phyloP scores from a whole-genome alignment of 345 rosid genomes.

The Eucalyptus brandiana region DNA sequence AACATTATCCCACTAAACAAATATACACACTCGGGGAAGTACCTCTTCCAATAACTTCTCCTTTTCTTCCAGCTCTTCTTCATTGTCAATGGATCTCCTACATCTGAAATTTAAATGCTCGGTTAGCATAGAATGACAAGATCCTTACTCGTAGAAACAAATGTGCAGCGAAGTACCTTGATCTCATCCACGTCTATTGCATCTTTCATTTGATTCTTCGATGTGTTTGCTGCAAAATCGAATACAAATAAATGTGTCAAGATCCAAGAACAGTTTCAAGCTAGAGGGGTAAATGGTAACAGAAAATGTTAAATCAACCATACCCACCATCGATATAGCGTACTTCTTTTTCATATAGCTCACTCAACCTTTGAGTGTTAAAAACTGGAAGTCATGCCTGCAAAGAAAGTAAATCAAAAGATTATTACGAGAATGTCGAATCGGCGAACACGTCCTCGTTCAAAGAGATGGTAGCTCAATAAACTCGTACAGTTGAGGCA shows the following conservation, averaged over 20 bases:
- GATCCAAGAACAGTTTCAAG: background rate
- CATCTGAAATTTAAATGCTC: constrained; percentile 24
- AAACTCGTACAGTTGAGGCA: constrained; percentile 85
- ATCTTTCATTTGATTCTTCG: constrained; percentile 94
- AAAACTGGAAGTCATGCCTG: constrained; percentile 99
- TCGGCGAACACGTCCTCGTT: background rate
- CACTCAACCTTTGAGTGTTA: constrained; percentile 89
- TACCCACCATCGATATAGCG: constrained; percentile 85
- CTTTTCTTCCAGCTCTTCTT: constrained; percentile 96
- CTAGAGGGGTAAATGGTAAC: background rate
- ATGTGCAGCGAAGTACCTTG: constrained; percentile 41
- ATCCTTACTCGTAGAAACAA: background rate
- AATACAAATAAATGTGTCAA: background rate
- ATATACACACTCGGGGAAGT: background rate
- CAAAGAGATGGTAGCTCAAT: background rate
- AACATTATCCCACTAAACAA: background rate
- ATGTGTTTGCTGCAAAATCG: constrained; percentile 71
- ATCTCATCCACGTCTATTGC: constrained; percentile 89
- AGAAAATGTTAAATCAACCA: background rate
- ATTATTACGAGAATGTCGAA: background rate
- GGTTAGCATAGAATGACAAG: background rate
- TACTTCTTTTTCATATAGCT: constrained; percentile 97
- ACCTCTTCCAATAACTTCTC: constrained; percentile 88
- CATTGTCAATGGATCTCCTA: constrained; percentile 91
- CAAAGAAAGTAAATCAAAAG: background rate